Evolutionary conservation across 192 early-diverging fungal genomes (phyloP).

Genomic region (Gonapodya sp.): DNA sequence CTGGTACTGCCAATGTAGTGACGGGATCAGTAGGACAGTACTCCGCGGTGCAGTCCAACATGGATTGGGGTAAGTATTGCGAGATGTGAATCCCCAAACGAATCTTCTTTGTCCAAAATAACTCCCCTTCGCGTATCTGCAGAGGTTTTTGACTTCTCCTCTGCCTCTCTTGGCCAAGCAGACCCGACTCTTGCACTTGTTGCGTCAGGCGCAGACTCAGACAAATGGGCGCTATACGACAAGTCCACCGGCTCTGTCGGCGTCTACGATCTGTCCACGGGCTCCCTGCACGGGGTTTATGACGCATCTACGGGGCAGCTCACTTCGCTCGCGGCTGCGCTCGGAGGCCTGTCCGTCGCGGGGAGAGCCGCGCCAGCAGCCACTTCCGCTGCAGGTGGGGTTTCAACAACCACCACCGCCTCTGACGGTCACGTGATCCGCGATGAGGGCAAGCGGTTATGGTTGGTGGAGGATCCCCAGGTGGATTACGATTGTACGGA

Average conservation of each 20-base stretch:
- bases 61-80: not conserved
- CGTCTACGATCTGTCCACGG: not conserved
- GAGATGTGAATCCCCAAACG: too few species aligned
- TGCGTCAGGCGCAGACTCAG: not conserved
- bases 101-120: too few species aligned
- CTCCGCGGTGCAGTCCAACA: not conserved
- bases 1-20: too few species aligned
- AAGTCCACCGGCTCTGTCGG: not conserved
- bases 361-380: too few species aligned
- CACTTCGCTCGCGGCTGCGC: not conserved
- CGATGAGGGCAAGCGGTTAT: conserved; percentile 8
- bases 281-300: not conserved
- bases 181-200: not conserved
- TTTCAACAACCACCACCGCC: too few species aligned
- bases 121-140: not conserved
- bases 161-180: not conserved
- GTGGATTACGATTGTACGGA: conserved; percentile 23
- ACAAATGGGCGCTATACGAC: not conserved
- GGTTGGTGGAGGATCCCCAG: conserved; percentile 18
- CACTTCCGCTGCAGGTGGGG: not conserved
- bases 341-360: not conserved
- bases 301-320: not conserved
- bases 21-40: not conserved
- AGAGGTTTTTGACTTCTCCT: not conserved
- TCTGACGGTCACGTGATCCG: conserved; percentile 5